Evolutionary conservation across 352 stramenopile species (phyloP).

Genomic region (Pythium insidiosum): DNA sequence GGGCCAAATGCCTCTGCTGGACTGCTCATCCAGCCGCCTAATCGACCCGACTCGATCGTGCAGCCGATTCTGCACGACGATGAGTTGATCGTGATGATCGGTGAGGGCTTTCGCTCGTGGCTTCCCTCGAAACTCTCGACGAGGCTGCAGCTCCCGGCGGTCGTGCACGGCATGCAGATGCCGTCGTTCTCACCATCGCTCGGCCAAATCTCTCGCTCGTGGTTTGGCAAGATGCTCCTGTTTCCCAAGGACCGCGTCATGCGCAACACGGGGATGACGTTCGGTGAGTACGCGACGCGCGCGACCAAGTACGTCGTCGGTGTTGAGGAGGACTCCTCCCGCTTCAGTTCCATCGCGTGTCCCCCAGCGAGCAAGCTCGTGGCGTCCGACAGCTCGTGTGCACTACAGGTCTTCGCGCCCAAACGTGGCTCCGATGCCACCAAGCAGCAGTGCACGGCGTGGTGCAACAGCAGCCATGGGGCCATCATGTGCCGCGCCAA

Average conservation of each 20-base stretch:
- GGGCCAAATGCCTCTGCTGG: slow-evolving; percentile 5
- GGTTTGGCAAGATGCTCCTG: slow-evolving; percentile 16
- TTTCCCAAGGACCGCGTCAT: slow-evolving; percentile 13
- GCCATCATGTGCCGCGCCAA: slow-evolving; percentile 1
- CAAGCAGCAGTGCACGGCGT: slow-evolving; percentile 5
- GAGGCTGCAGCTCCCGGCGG: slow-evolving; percentile 9
- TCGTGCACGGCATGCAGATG: slow-evolving; percentile 18
- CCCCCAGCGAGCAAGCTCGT: slow-evolving; percentile 4
- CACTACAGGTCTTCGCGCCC: slow-evolving; percentile 9
- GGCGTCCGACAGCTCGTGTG: slow-evolving; percentile 11
- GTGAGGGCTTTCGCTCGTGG: slow-evolving; percentile 13
- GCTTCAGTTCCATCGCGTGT: slow-evolving; percentile 11
- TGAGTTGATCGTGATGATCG: slow-evolving; percentile 18
- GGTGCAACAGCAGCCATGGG: slow-evolving; percentile 15
- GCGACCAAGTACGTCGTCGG: slow-evolving; percentile 9
- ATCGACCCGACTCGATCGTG: slow-evolving; percentile 2
- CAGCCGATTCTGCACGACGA: slow-evolving; percentile 11
- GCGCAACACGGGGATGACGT: slow-evolving; percentile 8
- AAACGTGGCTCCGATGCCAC: background rate
- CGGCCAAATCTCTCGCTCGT: slow-evolving; percentile 6
- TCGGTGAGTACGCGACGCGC: slow-evolving; percentile 8
- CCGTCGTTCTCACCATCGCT: slow-evolving; percentile 5
- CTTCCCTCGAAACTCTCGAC: too few relatives aligned
- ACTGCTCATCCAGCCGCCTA: slow-evolving; percentile 9
- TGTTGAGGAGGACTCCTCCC: background rate